phyloP scores from a whole-genome alignment of 352 stramenopile species.

The Phytophthora syringae region DNA sequence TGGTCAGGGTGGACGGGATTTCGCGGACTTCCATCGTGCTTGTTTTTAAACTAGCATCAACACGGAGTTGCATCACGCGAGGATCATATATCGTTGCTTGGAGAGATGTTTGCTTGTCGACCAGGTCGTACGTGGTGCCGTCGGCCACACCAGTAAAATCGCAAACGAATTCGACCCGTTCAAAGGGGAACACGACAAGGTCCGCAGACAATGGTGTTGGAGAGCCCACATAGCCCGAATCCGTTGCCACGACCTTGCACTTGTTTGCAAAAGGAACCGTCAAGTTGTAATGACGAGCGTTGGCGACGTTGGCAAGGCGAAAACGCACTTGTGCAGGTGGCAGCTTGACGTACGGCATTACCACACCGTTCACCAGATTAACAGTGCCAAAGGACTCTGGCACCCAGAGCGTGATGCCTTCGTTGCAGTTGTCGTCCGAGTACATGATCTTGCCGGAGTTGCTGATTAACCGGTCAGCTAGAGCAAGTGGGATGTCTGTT shows the following conservation, averaged over 20 bases:
- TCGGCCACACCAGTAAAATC: conserved; percentile 53
- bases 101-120: conserved; percentile 52
- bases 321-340: conserved; percentile 72
- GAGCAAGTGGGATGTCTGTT: conserved; percentile 50
- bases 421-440: conserved; percentile 48
- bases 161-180: conserved; percentile 66
- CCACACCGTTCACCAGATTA: conserved; percentile 54
- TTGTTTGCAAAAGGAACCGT: conserved; percentile 69
- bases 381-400: conserved; percentile 54
- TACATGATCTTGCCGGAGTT: conserved; percentile 42
- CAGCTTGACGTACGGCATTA: conserved; percentile 71
- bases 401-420: conserved; percentile 42
- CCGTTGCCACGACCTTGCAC: conserved; percentile 63
- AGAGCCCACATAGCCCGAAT: conserved; percentile 64
- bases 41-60: conserved; percentile 49
- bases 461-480: conserved; percentile 46
- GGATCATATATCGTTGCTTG: conserved; percentile 56
- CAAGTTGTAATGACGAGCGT: conserved; percentile 83
- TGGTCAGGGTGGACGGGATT: conserved; percentile 45
- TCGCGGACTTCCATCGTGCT: conserved; percentile 40
- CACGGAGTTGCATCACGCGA: conserved; percentile 55
- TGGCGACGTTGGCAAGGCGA: conserved; percentile 65
- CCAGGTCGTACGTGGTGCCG: conserved; percentile 56
- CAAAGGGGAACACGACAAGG: conserved; percentile 56
- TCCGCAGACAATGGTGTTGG: conserved; percentile 13